Evolutionary conservation across 768 basidiomycete genomes (phyloP).

Genomic region (Calvatia gigantea): DNA sequence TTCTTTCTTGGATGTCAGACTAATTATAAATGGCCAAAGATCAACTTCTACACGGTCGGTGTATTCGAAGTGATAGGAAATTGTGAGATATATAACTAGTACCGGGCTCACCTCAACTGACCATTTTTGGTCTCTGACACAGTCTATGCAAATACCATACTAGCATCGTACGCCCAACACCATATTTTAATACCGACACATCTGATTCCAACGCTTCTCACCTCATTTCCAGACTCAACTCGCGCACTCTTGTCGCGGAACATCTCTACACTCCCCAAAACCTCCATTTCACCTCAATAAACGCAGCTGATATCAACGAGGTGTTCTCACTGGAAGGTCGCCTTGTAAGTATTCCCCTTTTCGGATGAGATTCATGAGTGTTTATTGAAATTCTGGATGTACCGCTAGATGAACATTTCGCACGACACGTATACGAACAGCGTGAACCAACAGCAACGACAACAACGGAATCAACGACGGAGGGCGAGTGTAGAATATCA

Average conservation of each 20-base stretch:
- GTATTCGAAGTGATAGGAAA: slow-evolving; percentile 1
- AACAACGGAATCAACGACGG: too few relatives aligned
- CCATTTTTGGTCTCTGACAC: not conserved
- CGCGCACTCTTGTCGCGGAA: not conserved
- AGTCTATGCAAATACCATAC: slow-evolving; percentile 5
- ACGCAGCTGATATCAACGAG: not conserved
- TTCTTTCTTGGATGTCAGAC: not conserved
- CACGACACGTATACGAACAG: too few relatives aligned
- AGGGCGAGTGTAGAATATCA: too few relatives aligned
- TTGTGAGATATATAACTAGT: not conserved
- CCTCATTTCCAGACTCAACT: not conserved
- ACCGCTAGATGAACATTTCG: too few relatives aligned
- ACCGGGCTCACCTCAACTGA: not conserved
- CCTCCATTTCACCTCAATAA: not conserved
- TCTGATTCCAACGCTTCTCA: not conserved
- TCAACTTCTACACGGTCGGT: not conserved
- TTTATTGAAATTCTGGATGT: too few relatives aligned
- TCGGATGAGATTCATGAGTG: too few relatives aligned
- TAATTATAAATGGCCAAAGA: not conserved
- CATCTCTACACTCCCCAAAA: not conserved
- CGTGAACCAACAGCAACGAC: too few relatives aligned
- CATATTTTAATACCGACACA: not conserved
- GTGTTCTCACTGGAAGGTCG: not conserved
- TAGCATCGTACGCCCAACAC: not conserved
- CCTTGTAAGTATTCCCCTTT: not conserved